phyloP scores from a whole-genome alignment of 106 monocot species.

The Ottelia alismoides region DNA sequence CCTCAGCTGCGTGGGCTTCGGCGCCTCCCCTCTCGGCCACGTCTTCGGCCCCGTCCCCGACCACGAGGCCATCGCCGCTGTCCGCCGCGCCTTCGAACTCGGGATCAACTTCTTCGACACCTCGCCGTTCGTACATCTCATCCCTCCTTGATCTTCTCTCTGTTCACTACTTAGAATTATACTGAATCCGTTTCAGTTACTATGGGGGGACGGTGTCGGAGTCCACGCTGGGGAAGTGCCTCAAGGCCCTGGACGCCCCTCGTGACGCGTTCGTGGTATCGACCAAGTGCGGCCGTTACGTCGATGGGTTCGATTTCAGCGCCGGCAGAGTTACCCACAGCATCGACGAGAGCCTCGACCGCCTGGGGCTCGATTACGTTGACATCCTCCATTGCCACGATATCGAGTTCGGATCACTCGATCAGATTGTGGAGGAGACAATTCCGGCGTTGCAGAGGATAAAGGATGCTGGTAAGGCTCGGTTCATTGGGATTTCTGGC shows the following conservation, averaged over 20 bases:
- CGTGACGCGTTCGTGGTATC: constrained; percentile 52
- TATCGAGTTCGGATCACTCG: constrained; percentile 84
- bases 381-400: constrained; percentile 94
- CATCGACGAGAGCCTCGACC: constrained; percentile 71
- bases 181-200: constrained; percentile 45
- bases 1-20: too few species aligned
- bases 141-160: too few species aligned
- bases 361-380: constrained; percentile 76
- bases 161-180: too few species aligned
- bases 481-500: constrained; percentile 80
- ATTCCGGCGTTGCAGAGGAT: constrained; percentile 75
- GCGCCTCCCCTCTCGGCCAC: too few species aligned
- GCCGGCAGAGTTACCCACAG: constrained; percentile 68
- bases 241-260: constrained; percentile 33
- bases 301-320: constrained; percentile 82
- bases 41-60: too few species aligned
- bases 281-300: constrained; percentile 81
- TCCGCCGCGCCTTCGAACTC: too few species aligned
- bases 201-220: constrained; percentile 91
- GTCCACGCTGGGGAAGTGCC: constrained; percentile 67
- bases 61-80: too few species aligned
- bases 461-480: constrained; percentile 55
- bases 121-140: too few species aligned
- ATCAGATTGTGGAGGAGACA: constrained; percentile 93
- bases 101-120: too few species aligned